Percentiles rank a stretch among this genome's conserved stretches.
Conservation (phyloP, 2,329 filamentous ascomycete species). For the Cordyceps militaris region DNA sequence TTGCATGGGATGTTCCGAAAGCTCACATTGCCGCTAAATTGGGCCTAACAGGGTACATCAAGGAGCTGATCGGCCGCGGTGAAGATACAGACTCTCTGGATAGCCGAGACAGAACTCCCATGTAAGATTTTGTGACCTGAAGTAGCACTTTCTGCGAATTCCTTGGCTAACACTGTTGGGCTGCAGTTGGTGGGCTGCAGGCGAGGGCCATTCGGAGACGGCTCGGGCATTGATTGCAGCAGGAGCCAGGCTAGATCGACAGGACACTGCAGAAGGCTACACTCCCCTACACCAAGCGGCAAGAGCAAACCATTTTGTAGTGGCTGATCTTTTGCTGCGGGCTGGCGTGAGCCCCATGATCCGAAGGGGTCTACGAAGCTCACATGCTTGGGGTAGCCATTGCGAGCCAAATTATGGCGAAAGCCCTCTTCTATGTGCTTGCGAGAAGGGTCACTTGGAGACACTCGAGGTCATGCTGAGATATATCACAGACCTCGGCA, state of each 20-base stretch:
- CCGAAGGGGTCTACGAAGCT: not conserved
- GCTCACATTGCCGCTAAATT: not conserved
- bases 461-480: not conserved
- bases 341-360: slow-evolving; percentile 6
- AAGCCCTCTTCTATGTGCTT: not conserved
- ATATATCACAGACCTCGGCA: not conserved
- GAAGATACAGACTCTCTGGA: slow-evolving; percentile 16
- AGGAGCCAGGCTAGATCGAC: not conserved
- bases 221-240: not conserved
- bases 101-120: slow-evolving; percentile 15
- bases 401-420: not conserved
- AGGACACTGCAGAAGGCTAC: not conserved
- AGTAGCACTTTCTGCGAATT: accelerated
- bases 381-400: not conserved
- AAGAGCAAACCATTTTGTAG: not conserved
- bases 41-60: not conserved
- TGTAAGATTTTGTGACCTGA: slow-evolving; percentile 15
- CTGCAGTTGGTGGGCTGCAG: slow-evolving; percentile 21
- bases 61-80: not conserved
- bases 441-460: not conserved
- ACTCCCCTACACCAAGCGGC: not conserved
- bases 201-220: slow-evolving; percentile 15
- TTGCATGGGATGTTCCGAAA: not conserved
- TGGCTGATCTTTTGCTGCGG: slow-evolving; percentile 17
- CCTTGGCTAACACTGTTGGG: not conserved